A percentile compares a stretch with the other conserved stretches of the same genome.
These are phyloP conservation scores for Salix udensis DNA, from an alignment of 345 rosid species.

Conservation along the genomic window DNA sequence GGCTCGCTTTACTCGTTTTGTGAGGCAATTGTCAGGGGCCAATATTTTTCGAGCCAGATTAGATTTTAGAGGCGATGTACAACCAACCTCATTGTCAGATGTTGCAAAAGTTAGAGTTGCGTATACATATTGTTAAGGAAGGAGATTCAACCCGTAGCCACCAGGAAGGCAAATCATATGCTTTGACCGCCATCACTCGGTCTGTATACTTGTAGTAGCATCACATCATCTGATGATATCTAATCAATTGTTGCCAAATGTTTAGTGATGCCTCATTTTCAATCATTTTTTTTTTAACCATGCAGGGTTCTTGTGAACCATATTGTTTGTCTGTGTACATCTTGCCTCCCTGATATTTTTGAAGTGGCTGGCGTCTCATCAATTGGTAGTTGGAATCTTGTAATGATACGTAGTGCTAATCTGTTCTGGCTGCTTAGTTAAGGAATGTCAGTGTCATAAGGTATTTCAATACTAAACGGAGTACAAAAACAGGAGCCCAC, in stretches of 20 bases:
- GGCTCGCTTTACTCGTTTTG: constrained; percentile 37
- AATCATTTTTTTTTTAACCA: not conserved
- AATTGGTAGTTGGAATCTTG: not conserved
- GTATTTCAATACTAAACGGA: too few species aligned
- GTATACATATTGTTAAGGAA: constrained; percentile 27
- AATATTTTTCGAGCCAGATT: constrained; percentile 40
- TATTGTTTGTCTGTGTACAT: not conserved
- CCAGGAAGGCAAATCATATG: not conserved
- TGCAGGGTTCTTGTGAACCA: not conserved
- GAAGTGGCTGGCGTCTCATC: constrained; percentile 30
- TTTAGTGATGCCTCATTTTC: constrained; percentile 15
- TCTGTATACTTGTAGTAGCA: constrained; percentile 13
- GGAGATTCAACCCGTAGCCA: not conserved
- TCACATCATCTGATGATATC: constrained; percentile 5
- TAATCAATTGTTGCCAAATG: constrained; percentile 18
- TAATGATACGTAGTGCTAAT: not conserved
- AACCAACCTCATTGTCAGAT: constrained; percentile 19
- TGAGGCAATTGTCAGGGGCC: constrained; percentile 37
- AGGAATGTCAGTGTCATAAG: too few species aligned
- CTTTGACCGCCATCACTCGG: constrained; percentile 7
- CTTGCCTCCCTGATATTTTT: constrained; percentile 24
- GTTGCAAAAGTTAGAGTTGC: constrained; percentile 20
- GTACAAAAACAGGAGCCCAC: too few species aligned
- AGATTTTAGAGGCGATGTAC: constrained; percentile 24
- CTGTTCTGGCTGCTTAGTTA: not conserved